These are phyloP conservation scores for Linaria vulgaris DNA, from an alignment of 257 asterid genomes.

Conservation along the genomic window DNA sequence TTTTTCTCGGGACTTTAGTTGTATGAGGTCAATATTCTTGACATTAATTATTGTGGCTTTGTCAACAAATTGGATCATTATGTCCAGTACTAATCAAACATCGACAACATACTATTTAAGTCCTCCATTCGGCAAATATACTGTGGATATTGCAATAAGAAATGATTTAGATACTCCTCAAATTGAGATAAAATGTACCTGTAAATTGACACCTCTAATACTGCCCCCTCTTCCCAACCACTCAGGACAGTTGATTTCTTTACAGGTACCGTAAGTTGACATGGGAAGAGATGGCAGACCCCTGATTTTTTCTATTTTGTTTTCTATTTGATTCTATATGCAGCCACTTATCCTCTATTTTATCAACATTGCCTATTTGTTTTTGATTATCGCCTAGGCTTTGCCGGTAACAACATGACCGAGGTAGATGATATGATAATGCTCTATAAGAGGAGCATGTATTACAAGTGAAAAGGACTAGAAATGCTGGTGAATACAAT, in stretches of 20 bases:
- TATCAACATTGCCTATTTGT: constrained; percentile 10
- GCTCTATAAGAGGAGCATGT: constrained; percentile 2
- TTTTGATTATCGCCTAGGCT: no score
- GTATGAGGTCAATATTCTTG: no score
- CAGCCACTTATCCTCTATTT: background rate
- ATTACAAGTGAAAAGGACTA: background rate
- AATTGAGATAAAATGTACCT: background rate
- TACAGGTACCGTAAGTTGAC: no score
- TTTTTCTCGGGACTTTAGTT: background rate
- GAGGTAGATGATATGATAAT: constrained; percentile 7
- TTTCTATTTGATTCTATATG: background rate
- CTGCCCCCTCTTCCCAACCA: no score
- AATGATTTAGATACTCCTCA: background rate
- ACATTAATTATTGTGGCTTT: background rate
- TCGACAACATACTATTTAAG: background rate
- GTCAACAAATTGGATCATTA: background rate
- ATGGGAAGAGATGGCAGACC: no score
- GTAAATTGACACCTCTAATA: background rate
- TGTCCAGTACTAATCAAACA: background rate
- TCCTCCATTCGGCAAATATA: no score
- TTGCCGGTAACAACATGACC: background rate
- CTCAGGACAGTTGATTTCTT: no score
- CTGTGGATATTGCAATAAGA: no score
- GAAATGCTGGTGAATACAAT: background rate
- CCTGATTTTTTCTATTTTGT: no score